Evolutionary conservation across 2,329 filamentous ascomycete genomes (phyloP), one percentile per base, ranked within the genome.

Genomic region (Colletotrichum sp.): DNA sequence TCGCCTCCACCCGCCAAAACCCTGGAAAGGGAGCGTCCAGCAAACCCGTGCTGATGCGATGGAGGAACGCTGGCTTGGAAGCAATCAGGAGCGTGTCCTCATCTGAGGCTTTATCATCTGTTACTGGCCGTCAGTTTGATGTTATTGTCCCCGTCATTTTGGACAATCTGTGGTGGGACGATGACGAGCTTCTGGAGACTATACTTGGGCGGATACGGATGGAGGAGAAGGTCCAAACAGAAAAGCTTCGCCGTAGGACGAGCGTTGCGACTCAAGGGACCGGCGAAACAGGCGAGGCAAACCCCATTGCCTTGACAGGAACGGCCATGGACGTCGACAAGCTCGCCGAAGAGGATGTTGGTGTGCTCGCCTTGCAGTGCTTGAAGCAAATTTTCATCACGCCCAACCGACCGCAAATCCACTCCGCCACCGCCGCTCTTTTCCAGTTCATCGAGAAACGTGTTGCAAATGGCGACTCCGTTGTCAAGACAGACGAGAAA

Each of bases 281-380:
- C 2, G 89, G 89, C 66, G 94, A 95, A 63, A 93, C 92, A 0
- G 88, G 87, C 66, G 91, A 93, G 57, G 90, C 92, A 8, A 94
- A 94, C 77, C 90, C 90, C 7, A 90, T 94, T 58, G 94, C 94
- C 28, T 91, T 95, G n/a, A 92, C 94, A 2, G 95, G 94, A 71
- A 95, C 95, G 0, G 94, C 95, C 1, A 93, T 93, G 28, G 96
- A 98, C 82, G 95, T 95, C 30, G 97, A 99, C 84, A 95, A 94
- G 83, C 87, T 97, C 76, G 96, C 95, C 3, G 96, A 99, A 84
- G 93, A 98, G 85, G 94, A 98, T 81, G 95, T 96, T 18, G 94
- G 94, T 32, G 88, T 98, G 9, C 87, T 98, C 77, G 96, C 97
- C 6, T 89, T 98, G 79, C 93, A 96, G 80, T 98, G 96, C 82